Percentiles rank a stretch among this genome's conserved stretches.
Conservation (phyloP, 257 asterid genomes). For the Solanum chilense region DNA sequence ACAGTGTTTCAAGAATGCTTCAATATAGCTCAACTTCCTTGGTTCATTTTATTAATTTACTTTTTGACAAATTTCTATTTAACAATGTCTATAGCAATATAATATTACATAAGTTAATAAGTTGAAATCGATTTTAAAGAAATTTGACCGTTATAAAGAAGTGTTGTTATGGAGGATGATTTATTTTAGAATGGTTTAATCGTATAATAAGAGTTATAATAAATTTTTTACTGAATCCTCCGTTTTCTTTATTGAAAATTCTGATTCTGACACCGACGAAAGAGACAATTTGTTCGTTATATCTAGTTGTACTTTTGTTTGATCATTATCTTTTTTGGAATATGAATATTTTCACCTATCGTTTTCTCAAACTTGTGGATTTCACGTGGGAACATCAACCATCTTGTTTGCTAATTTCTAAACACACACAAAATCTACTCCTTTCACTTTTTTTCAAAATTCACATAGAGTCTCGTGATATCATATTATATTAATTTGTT, state of each 20-base stretch:
- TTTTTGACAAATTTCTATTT: background rate
- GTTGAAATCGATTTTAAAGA: background rate
- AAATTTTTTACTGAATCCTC: fast-evolving
- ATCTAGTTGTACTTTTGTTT: background rate
- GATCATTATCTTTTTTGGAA: background rate
- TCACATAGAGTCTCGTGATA: background rate
- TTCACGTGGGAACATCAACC: background rate
- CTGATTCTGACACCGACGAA: background rate
- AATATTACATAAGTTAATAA: background rate
- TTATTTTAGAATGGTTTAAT: fast-evolving
- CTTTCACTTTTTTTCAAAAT: background rate
- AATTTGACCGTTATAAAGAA: background rate
- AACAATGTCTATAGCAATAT: background rate
- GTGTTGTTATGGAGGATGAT: background rate
- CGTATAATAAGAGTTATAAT: background rate
- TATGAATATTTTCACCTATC: background rate
- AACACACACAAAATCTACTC: background rate
- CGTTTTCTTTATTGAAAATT: background rate
- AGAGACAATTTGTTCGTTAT: background rate
- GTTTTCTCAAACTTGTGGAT: background rate
- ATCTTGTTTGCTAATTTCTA: background rate
- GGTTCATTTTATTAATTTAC: background rate
- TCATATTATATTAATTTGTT: no score
- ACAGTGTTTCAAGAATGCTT: background rate
- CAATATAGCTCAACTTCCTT: background rate